phyloP scores from a whole-genome alignment of 1,139 yeast genomes.

The Wickerhamomyces sp. region DNA sequence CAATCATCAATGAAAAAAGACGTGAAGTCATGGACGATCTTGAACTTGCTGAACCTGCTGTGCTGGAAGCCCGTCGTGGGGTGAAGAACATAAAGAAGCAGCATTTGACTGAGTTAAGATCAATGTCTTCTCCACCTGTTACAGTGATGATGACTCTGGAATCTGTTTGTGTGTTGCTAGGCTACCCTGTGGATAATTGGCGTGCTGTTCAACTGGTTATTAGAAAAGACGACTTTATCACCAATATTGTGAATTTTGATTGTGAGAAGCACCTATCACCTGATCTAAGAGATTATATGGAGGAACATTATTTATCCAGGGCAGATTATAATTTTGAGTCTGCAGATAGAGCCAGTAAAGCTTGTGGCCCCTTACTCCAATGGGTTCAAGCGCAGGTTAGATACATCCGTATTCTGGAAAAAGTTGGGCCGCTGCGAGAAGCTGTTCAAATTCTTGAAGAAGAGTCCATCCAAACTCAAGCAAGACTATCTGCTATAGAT shows the following conservation, averaged over 20 bases:
- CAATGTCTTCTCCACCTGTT: constrained; percentile 89
- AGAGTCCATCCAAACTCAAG: constrained; percentile 56
- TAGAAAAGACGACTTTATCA: constrained; percentile 81
- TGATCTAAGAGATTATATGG: constrained; percentile 53
- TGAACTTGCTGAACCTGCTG: constrained; percentile 77
- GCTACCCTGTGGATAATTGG: constrained; percentile 70
- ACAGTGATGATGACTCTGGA: constrained; percentile 84
- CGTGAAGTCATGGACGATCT: constrained; percentile 56
- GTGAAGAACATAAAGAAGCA: constrained; percentile 91
- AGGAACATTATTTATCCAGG: constrained; percentile 51
- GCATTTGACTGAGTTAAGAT: constrained; percentile 82
- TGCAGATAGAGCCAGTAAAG: constrained; percentile 87
- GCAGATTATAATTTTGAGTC: constrained; percentile 66
- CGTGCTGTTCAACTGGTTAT: constrained; percentile 78
- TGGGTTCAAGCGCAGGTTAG: constrained; percentile 89
- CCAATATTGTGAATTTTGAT: constrained; percentile 73
- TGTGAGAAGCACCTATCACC: constrained; percentile 54
- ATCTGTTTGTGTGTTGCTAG: constrained; percentile 78
- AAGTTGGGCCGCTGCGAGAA: constrained; percentile 66
- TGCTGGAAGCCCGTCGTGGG: constrained; percentile 76
- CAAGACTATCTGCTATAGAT: constrained; percentile 69
- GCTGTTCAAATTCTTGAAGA: constrained; percentile 61
- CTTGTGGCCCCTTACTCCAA: constrained; percentile 86
- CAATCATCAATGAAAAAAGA: constrained; percentile 52
- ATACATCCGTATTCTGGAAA: constrained; percentile 64